Base-by-base conservation (phyloP, 2,329 filamentous ascomycete genomes). In the Lachnellula arida region DNA sequence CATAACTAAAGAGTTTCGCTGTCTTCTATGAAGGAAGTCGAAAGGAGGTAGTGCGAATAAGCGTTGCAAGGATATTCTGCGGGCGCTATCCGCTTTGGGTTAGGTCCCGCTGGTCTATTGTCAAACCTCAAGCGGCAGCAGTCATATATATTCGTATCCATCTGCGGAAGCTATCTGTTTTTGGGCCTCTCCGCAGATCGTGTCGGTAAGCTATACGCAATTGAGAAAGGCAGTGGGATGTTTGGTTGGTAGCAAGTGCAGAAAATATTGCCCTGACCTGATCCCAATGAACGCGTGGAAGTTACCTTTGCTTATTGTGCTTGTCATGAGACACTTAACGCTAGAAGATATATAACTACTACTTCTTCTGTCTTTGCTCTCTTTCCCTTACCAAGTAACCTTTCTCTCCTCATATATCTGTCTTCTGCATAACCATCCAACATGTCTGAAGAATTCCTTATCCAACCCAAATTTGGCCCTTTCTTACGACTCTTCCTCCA, bases 401-500 rank as follows among this genome's bases (percentile, higher is more conserved):
- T 15, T 15, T 37, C 4, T 37, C 34, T 37, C 15, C 34, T 37
- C 15, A 15, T 37, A 2, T 37, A 2, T 15, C 34, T 37, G 11
- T 37, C 28, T 37, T 32, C 19, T 49, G 7, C 17, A 49, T 2
- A 35, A 49, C 3, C 47, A 49, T 35, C 34, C 34, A 49, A 34
- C 6, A 49, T 49, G 47, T 49, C 47, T 37, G 47, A 49, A 37
- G 34, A 49, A 37, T 49, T 35, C 14, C 34, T 14, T 28, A 49
- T 49, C 47, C 12, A 49, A 34, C 47, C 28, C 5, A 34, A 49
- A 35, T 8, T 49, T 35, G 23, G 47, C 25, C 11, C 28, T 12
- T 15, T n/a, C 11, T 17, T 49, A 17, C 47, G 34, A 39, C 12
- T 35, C 17, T 59, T 55, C 49, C 44, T 55, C 28, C 42, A 55